Percentiles rank a stretch among this genome's conserved stretches.
These are phyloP conservation scores for Chara braunii DNA, from an alignment of 139 green algal species.

Conservation along the genomic window DNA sequence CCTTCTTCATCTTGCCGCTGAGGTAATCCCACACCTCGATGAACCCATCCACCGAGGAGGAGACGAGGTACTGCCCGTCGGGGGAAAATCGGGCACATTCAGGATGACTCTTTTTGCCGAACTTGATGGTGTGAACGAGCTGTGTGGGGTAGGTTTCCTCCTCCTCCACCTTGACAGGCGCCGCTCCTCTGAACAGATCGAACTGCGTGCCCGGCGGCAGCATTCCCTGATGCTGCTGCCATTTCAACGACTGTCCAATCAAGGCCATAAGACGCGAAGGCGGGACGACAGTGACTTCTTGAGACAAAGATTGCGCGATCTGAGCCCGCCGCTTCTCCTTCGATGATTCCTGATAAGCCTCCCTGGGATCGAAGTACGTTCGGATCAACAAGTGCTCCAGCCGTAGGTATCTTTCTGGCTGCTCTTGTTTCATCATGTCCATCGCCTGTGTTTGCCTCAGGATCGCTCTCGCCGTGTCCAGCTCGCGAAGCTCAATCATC, in stretches of 20 bases:
- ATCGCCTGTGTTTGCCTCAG: constrained; percentile 76
- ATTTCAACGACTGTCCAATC: constrained; percentile 91
- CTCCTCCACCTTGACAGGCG: constrained; percentile 67
- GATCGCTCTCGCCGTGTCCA: constrained; percentile 82
- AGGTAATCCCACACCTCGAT: constrained; percentile 92
- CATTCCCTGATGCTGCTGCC: constrained; percentile 83
- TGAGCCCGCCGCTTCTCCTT: constrained; percentile 78
- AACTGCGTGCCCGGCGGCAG: constrained; percentile 77
- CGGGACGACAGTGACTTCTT: constrained; percentile 84
- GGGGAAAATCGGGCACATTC: constrained; percentile 79
- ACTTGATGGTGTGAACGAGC: constrained; percentile 59
- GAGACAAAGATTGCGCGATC: constrained; percentile 54
- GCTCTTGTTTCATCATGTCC: constrained; percentile 65
- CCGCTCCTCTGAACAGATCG: constrained; percentile 80
- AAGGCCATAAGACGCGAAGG: constrained; percentile 85
- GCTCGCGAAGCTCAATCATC: constrained; percentile 87
- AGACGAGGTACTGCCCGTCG: constrained; percentile 80
- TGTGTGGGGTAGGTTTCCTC: constrained; percentile 70
- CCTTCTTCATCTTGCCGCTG: constrained; percentile 82
- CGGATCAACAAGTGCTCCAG: constrained; percentile 70
- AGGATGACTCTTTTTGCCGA: constrained; percentile 56
- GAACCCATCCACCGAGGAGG: constrained; percentile 89
- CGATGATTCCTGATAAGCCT: constrained; percentile 50
- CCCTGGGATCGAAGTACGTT: constrained; percentile 68
- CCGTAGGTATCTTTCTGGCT: constrained; percentile 68